Evolutionary conservation across 108 stramenopile species (phyloP).

Genomic region (Pinguiococcus pyrenoidosus): DNA sequence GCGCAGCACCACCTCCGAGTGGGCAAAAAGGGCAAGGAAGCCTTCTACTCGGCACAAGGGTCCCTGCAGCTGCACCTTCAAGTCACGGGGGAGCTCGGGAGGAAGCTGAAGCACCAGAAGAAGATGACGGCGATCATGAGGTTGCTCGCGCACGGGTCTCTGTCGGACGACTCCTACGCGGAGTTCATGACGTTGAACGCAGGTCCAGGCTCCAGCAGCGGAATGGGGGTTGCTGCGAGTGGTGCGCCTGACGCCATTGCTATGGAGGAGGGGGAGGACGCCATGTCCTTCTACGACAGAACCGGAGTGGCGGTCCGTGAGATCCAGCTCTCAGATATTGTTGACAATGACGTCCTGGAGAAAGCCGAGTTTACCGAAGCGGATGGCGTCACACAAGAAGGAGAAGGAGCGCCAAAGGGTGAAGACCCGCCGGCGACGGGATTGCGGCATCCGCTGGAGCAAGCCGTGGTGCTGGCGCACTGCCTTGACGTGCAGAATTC

Average conservation of each 20-base stretch:
- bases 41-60: conserved; percentile 18
- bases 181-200: background rate
- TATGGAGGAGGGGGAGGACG: background rate
- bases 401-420: conserved; percentile 15
- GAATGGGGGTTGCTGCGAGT: background rate
- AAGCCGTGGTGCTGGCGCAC: conserved; percentile 69
- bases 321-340: conserved; percentile 38
- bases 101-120: conserved; percentile 74
- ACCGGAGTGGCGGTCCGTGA: conserved; percentile 2
- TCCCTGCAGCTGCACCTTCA: conserved; percentile 42
- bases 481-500: conserved; percentile 89
- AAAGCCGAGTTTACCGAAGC: conserved; percentile 56
- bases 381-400: conserved; percentile 27
- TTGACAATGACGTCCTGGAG: conserved; percentile 74
- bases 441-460: conserved; percentile 44
- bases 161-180: background rate
- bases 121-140: conserved; percentile 63
- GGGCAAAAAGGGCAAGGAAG: conserved; percentile 39
- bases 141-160: conserved; percentile 49
- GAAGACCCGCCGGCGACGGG: background rate
- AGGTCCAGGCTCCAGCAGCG: background rate
- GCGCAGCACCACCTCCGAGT: conserved; percentile 67
- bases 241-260: too few relatives aligned
- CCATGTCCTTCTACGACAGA: background rate
- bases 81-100: conserved; percentile 71